Conservation (phyloP, 2,329 filamentous ascomycete species). For the Aspergillus sp. region DNA sequence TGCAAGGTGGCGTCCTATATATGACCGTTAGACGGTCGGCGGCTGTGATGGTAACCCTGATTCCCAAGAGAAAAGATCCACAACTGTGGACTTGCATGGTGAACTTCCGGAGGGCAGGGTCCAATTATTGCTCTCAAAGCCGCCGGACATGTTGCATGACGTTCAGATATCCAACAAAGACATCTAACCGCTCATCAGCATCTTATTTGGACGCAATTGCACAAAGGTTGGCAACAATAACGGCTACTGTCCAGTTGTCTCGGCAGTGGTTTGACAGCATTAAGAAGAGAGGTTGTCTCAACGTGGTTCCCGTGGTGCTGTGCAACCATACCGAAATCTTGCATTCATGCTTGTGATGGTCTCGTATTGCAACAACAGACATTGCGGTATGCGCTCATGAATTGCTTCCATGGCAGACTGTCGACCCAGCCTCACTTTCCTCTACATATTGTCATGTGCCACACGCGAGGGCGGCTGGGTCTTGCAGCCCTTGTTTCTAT, state of each 20-base stretch:
- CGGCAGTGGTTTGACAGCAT: background rate
- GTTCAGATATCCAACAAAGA: background rate
- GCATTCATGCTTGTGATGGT: conserved; percentile 5
- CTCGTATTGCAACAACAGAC: background rate
- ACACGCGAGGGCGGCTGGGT: background rate
- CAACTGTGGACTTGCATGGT: conserved; percentile 9
- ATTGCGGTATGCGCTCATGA: background rate
- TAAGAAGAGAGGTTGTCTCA: conserved; percentile 3
- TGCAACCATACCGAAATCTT: conserved; percentile 8
- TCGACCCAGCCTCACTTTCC: background rate
- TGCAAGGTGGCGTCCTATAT: conserved; percentile 7
- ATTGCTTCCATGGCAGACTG: background rate
- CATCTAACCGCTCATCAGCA: background rate
- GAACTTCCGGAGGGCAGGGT: background rate
- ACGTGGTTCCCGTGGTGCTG: conserved; percentile 7
- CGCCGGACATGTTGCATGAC: background rate
- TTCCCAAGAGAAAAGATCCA: background rate
- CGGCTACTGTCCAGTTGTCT: background rate
- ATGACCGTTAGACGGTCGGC: background rate
- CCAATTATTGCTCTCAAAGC: background rate
- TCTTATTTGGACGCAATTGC: background rate
- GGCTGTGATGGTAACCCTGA: background rate
- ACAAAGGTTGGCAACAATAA: background rate
- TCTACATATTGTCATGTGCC: background rate
- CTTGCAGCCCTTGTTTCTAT: background rate